Percentiles rank a stretch among this genome's conserved stretches.
Evolutionary conservation across 495 filamentous ascomycete species (phyloP).

Genomic region (Annulohypoxylon maeteangense): DNA sequence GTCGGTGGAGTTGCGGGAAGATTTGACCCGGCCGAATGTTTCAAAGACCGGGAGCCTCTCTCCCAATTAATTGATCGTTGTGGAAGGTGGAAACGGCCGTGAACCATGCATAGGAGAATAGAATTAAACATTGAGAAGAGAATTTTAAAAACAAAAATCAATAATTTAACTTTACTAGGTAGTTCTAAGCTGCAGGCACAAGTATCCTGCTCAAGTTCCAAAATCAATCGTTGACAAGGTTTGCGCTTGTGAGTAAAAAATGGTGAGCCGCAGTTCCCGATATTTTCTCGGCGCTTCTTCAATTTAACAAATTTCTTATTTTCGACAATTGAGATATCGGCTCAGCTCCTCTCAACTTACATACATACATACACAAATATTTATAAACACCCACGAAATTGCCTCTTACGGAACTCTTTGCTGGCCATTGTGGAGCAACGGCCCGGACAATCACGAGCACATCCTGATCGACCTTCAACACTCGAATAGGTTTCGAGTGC

Average conservation of each 20-base stretch:
- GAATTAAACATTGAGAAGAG: slow-evolving; percentile 12
- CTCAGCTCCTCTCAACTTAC: not conserved
- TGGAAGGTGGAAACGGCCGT: slow-evolving; percentile 35
- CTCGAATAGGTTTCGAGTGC: slow-evolving; percentile 38
- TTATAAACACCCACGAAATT: slow-evolving; percentile 15
- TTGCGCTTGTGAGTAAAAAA: slow-evolving; percentile 27
- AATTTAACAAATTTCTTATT: not conserved
- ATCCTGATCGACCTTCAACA: slow-evolving; percentile 40
- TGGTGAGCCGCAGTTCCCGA: slow-evolving; percentile 41
- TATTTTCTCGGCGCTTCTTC: slow-evolving; percentile 32
- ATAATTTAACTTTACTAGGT: slow-evolving; percentile 1
- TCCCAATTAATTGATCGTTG: slow-evolving; percentile 38
- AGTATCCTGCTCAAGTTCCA: not conserved
- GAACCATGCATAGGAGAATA: slow-evolving; percentile 26
- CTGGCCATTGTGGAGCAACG: slow-evolving; percentile 20
- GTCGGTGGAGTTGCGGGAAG: slow-evolving; percentile 44
- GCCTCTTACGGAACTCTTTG: slow-evolving; percentile 32
- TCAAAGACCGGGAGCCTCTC: slow-evolving; percentile 42
- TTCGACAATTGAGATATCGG: not conserved
- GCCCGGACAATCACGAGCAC: slow-evolving; percentile 31
- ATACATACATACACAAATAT: not conserved
- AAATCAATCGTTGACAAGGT: slow-evolving; percentile 15
- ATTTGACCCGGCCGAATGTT: slow-evolving; percentile 45
- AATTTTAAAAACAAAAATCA: not conserved
- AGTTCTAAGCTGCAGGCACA: not conserved